Conservation (phyloP, 805 yeast species). For the Metschnikowia chrysomelidarum region DNA sequence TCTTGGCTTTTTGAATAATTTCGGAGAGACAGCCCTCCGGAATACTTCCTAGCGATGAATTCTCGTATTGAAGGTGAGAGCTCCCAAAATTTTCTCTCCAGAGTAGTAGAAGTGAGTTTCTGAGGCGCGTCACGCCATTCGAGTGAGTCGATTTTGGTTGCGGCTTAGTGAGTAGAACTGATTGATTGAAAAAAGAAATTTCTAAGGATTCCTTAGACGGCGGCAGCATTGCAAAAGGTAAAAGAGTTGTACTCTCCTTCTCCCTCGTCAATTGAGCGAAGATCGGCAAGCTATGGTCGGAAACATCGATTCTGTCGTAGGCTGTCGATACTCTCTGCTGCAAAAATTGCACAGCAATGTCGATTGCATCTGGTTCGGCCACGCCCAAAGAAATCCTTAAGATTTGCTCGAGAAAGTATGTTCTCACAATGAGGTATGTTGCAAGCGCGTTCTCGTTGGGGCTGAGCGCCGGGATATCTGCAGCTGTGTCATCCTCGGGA, state of each 20-base stretch:
- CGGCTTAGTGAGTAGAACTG: constrained; percentile 6
- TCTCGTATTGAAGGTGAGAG: not conserved
- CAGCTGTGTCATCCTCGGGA: too few relatives aligned
- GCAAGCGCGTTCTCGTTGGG: constrained; percentile 7
- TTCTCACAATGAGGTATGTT: constrained; percentile 11
- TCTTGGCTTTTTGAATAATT: constrained; percentile 14
- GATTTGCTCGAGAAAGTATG: constrained; percentile 13
- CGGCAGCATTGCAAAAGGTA: constrained; percentile 15
- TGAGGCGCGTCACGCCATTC: constrained; percentile 5
- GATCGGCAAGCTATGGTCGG: constrained; percentile 1
- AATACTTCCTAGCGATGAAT: constrained; percentile 1
- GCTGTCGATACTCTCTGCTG: constrained; percentile 6
- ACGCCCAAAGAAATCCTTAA: constrained; percentile 4
- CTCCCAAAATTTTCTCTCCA: constrained; percentile 2
- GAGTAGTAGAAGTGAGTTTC: constrained; percentile 4
- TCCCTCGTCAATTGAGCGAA: constrained; percentile 6
- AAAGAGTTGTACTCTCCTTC: constrained; percentile 11
- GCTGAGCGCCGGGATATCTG: constrained; percentile 1
- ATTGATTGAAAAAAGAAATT: constrained; percentile 3
- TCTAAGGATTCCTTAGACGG: constrained; percentile 8
- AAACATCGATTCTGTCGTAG: constrained; percentile 2
- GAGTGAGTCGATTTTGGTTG: not conserved
- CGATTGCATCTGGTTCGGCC: constrained; percentile 1
- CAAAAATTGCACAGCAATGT: constrained; percentile 6
- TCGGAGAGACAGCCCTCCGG: constrained; percentile 13